A percentile compares a stretch with the other conserved stretches of the same genome.
These are phyloP conservation scores for Galium porrigens DNA, from an alignment of 305 asterid species.

Conservation along the genomic window DNA sequence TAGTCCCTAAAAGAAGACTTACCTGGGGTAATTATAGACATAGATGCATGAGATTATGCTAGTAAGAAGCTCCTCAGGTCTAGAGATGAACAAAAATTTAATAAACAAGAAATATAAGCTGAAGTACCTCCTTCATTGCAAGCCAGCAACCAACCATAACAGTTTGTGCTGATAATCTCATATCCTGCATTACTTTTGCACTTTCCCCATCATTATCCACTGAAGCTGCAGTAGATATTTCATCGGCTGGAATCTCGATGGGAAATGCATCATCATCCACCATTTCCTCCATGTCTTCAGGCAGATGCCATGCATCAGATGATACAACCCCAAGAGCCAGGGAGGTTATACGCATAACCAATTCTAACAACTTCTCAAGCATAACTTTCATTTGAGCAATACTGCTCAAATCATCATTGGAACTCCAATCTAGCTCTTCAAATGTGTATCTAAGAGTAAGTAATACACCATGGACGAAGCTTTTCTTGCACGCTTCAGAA, in stretches of 20 bases:
- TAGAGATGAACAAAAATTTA: background rate
- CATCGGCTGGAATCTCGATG: slow-evolving; percentile 31
- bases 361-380: slow-evolving; percentile 61
- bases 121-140: slow-evolving; percentile 90
- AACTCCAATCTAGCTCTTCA: slow-evolving; percentile 89
- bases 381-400: slow-evolving; percentile 41
- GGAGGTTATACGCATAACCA: slow-evolving; percentile 70
- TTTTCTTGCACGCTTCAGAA: slow-evolving; percentile 69
- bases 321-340: slow-evolving; percentile 96
- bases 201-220: slow-evolving; percentile 29
- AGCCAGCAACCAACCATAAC: slow-evolving; percentile 99
- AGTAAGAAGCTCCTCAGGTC: background rate
- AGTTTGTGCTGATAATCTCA: slow-evolving; percentile 50
- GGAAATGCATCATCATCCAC: slow-evolving; percentile 42
- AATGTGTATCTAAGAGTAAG: slow-evolving; percentile 84
- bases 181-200: slow-evolving; percentile 28
- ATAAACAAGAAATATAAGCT: slow-evolving; percentile 6
- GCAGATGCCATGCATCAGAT: slow-evolving; percentile 74
- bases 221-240: slow-evolving; percentile 25
- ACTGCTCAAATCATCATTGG: slow-evolving; percentile 30
- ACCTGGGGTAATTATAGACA: slow-evolving; percentile 38
- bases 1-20: slow-evolving; percentile 89
- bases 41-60: slow-evolving; percentile 13
- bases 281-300: slow-evolving; percentile 75
- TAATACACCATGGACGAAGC: slow-evolving; percentile 86